Percentiles rank a stretch among this genome's conserved stretches.
phyloP scores from a whole-genome alignment of 2,329 filamentous ascomycete genomes.

The Myrmaecium sp. region DNA sequence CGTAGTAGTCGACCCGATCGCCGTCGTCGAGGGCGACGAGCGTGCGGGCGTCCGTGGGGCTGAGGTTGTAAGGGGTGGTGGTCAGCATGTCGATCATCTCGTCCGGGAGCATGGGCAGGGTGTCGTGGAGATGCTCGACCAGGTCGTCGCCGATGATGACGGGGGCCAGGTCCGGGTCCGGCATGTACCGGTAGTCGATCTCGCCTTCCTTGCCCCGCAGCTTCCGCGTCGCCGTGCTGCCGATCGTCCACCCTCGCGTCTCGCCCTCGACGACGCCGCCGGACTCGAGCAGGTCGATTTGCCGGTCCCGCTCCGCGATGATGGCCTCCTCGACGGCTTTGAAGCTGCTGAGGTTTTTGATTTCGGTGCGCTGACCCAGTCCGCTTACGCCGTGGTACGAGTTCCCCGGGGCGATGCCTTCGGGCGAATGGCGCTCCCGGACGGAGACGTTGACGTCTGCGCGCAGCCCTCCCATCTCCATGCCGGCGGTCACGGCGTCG shows the following conservation, averaged over 20 bases:
- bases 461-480: slow-evolving; percentile 81
- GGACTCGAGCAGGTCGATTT: slow-evolving; percentile 61
- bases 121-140: slow-evolving; percentile 42
- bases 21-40: slow-evolving; percentile 64
- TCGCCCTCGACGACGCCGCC: slow-evolving; percentile 67
- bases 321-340: slow-evolving; percentile 93
- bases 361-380: slow-evolving; percentile 80
- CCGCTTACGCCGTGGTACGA: slow-evolving; percentile 41
- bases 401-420: slow-evolving; percentile 9
- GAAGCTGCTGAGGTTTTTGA: slow-evolving; percentile 92
- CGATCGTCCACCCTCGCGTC: slow-evolving; percentile 83
- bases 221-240: slow-evolving; percentile 61
- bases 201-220: slow-evolving; percentile 89
- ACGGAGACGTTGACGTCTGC: slow-evolving; percentile 96
- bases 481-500: slow-evolving; percentile 74
- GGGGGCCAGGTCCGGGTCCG: slow-evolving; percentile 77
- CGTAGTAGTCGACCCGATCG: slow-evolving; percentile 66
- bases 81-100: slow-evolving; percentile 47
- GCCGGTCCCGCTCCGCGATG: slow-evolving; percentile 73
- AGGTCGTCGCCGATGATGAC: slow-evolving; percentile 59
- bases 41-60: slow-evolving; percentile 66
- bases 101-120: slow-evolving; percentile 58
- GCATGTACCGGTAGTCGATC: slow-evolving; percentile 97
- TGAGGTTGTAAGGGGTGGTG: slow-evolving; percentile 44
- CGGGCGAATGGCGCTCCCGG: slow-evolving; percentile 27